A percentile compares a stretch with the other conserved stretches of the same genome.
Evolutionary conservation across 2,329 filamentous ascomycete genomes (phyloP).

Genomic region (Dactylellina parvicollis): DNA sequence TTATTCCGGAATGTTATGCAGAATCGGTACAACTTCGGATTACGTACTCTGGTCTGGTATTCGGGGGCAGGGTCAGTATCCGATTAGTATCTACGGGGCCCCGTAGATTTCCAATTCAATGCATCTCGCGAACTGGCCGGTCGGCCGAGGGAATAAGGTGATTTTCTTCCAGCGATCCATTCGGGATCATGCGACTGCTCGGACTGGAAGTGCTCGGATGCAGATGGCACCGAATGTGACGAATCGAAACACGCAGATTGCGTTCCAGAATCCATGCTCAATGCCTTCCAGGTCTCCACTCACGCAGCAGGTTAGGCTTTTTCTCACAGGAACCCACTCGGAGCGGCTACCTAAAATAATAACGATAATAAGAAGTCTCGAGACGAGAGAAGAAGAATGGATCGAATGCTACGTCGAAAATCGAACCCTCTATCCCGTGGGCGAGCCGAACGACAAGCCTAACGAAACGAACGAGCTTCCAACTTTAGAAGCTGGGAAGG

Average conservation of each 20-base stretch:
- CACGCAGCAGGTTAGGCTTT: background rate
- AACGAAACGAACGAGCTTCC: too few species aligned
- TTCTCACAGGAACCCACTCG: background rate
- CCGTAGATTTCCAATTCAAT: background rate
- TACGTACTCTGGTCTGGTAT: background rate
- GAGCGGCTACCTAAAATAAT: background rate
- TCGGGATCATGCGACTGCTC: constrained; percentile 31
- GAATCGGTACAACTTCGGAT: too few species aligned
- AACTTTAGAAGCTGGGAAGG: constrained; percentile 1
- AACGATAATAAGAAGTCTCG: too few species aligned
- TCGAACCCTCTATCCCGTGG: background rate
- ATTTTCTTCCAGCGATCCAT: too few species aligned
- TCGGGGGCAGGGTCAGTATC: too few species aligned
- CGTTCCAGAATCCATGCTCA: constrained; percentile 8
- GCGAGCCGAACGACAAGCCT: too few species aligned
- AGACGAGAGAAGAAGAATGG: constrained; percentile 20
- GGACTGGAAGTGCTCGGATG: constrained; percentile 36
- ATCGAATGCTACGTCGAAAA: background rate
- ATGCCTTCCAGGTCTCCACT: background rate
- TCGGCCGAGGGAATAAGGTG: constrained; percentile 31
- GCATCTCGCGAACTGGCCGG: constrained; percentile 26
- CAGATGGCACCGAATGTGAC: constrained; percentile 31
- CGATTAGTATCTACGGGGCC: too few species aligned
- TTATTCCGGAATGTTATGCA: too few species aligned
- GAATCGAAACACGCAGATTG: constrained; percentile 21